Evolutionary conservation across 2,329 filamentous ascomycete species (phyloP).

Genomic region (Claviceps humidiphila): DNA sequence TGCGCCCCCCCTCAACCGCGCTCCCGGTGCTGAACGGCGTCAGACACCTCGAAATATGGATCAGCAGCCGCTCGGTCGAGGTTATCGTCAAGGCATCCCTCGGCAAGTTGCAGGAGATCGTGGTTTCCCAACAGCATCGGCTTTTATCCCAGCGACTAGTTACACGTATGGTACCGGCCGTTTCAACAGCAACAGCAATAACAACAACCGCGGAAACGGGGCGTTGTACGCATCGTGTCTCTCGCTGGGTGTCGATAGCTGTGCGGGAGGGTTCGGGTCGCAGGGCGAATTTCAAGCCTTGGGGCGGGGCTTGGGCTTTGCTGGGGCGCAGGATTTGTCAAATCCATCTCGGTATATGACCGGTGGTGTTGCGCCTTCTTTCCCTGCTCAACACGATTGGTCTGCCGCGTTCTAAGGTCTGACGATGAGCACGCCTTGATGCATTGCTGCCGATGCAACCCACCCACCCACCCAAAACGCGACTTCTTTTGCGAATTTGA

Average conservation of each 20-base stretch:
- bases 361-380: constrained; percentile 24
- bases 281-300: constrained; percentile 31
- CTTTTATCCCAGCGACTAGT: constrained; percentile 19
- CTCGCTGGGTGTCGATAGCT: constrained; percentile 17
- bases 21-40: constrained; percentile 31
- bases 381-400: constrained; percentile 45
- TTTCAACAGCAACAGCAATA: constrained; percentile 15
- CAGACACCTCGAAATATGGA: constrained; percentile 29
- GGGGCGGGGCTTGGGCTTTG: constrained; percentile 36
- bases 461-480: too few species aligned
- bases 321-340: constrained; percentile 25
- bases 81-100: constrained; percentile 29
- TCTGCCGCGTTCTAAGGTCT: constrained; percentile 53
- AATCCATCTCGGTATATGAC: constrained; percentile 23
- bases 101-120: constrained; percentile 30
- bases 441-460: neutral
- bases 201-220: constrained; percentile 13
- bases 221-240: constrained; percentile 16
- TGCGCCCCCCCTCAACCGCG: constrained; percentile 45
- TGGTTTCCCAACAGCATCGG: constrained; percentile 22
- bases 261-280: constrained; percentile 21
- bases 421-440: constrained; percentile 52
- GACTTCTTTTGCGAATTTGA: too few species aligned
- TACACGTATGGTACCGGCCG: constrained; percentile 22
- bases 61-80: constrained; percentile 24